Percentiles rank a stretch among this genome's conserved stretches.
phyloP scores from a whole-genome alignment of 2,329 filamentous ascomycete species.

The Trichoderma koningiopsis region DNA sequence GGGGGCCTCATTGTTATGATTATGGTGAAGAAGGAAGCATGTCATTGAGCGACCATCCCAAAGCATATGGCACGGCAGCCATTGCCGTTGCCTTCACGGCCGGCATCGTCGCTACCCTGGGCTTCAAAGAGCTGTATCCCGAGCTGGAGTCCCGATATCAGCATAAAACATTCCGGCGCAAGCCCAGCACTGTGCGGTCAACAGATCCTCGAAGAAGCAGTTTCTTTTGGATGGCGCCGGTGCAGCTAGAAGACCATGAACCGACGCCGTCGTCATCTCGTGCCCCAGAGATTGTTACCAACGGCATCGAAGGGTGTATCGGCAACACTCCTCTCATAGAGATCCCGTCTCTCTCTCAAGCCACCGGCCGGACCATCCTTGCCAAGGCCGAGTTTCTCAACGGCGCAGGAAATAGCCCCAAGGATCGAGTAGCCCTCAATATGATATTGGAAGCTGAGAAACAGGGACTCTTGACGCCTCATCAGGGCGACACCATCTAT shows the following conservation, averaged over 20 bases:
- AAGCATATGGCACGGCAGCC: constrained; percentile 65
- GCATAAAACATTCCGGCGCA: constrained; percentile 55
- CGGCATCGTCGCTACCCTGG: constrained; percentile 73
- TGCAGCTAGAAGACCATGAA: constrained; percentile 61
- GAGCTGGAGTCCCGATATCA: constrained; percentile 69
- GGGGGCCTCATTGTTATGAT: background rate
- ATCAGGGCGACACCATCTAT: constrained; percentile 91
- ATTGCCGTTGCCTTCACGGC: constrained; percentile 73
- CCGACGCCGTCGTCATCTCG: constrained; percentile 26
- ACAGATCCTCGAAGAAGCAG: constrained; percentile 42
- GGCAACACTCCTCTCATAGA: constrained; percentile 88
- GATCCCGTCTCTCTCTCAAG: constrained; percentile 81
- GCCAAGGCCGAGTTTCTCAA: constrained; percentile 97
- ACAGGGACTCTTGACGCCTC: constrained; percentile 71
- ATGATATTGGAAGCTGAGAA: constrained; percentile 86
- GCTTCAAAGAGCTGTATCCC: constrained; percentile 78
- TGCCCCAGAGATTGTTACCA: constrained; percentile 50
- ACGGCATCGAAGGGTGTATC: constrained; percentile 89
- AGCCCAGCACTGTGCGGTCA: constrained; percentile 13
- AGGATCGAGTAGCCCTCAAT: constrained; percentile 89
- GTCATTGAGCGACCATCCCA: constrained; percentile 63
- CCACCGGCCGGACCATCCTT: constrained; percentile 85
- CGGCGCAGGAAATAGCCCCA: constrained; percentile 89
- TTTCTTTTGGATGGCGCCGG: constrained; percentile 50
- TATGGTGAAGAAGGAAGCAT: constrained; percentile 40